Evolutionary conservation across 208 protist genomes (phyloP).

Genomic region (Jaenimonas drosophilae): DNA sequence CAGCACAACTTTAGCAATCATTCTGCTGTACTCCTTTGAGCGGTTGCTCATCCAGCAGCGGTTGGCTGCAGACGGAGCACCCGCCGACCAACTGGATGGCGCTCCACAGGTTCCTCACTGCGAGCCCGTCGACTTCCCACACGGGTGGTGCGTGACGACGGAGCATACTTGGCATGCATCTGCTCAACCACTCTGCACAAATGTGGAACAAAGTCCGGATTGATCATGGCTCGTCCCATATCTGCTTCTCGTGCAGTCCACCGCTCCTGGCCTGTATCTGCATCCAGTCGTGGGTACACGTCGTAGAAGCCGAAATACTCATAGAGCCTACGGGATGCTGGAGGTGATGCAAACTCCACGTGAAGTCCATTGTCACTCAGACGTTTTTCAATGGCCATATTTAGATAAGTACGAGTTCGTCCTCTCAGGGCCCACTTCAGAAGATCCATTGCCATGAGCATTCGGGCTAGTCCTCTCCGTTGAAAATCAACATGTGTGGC

Average conservation of each 20-base stretch:
- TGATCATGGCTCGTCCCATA: constrained; percentile 76
- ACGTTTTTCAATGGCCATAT: constrained; percentile 82
- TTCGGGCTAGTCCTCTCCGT: constrained; percentile 34
- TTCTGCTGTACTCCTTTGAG: too few relatives aligned
- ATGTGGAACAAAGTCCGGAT: constrained; percentile 58
- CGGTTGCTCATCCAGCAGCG: too few relatives aligned
- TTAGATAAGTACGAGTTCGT: constrained; percentile 58
- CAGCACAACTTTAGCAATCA: too few relatives aligned
- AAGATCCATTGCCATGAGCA: constrained; percentile 67
- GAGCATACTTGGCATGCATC: too few relatives aligned
- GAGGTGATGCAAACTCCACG: constrained; percentile 49
- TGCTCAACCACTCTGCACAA: too few relatives aligned
- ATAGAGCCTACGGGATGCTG: constrained; percentile 53
- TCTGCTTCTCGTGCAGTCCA: constrained; percentile 77
- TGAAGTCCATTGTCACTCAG: constrained; percentile 10
- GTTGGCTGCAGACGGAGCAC: too few relatives aligned
- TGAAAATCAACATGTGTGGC: constrained; percentile 58
- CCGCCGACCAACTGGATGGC: too few relatives aligned
- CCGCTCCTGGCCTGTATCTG: constrained; percentile 37
- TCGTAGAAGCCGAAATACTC: constrained; percentile 63
- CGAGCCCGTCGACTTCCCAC: too few relatives aligned
- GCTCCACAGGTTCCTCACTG: too few relatives aligned
- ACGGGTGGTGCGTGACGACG: too few relatives aligned
- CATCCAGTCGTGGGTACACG: constrained; percentile 68
- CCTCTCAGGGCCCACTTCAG: constrained; percentile 70